A percentile compares a stretch with the other conserved stretches of the same genome.
Evolutionary conservation across 352 stramenopile genomes (phyloP).

Genomic region (Phytophthora idaei): DNA sequence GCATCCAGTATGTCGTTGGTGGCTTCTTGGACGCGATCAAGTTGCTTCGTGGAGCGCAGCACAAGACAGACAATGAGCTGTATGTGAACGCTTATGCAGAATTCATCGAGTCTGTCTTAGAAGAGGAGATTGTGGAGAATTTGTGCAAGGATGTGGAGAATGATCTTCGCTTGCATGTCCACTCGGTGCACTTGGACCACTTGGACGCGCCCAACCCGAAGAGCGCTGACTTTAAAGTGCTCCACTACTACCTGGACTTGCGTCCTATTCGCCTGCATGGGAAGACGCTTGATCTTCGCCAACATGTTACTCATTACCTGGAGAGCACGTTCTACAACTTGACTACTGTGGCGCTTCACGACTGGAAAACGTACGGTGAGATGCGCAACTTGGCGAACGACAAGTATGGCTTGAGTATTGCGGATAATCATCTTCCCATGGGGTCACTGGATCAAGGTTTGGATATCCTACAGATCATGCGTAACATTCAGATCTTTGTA

Average conservation of each 20-base stretch:
- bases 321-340: conserved; percentile 96
- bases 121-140: conserved; percentile 89
- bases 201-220: conserved; percentile 88
- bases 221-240: conserved; percentile 80
- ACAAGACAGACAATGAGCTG: conserved; percentile 70
- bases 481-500: conserved; percentile 94
- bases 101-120: conserved; percentile 85
- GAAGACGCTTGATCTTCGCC: conserved; percentile 83
- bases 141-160: conserved; percentile 95
- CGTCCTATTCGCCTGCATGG: conserved; percentile 90
- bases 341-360: conserved; percentile 93
- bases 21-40: conserved; percentile 84
- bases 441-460: conserved; percentile 91
- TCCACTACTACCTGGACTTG: conserved; percentile 87
- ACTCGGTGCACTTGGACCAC: conserved; percentile 88
- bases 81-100: conserved; percentile 76
- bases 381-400: conserved; percentile 94
- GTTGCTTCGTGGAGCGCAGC: conserved; percentile 72
- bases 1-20: conserved; percentile 83
- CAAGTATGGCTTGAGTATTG: conserved; percentile 91
- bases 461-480: conserved; percentile 96
- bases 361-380: conserved; percentile 95
- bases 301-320: conserved; percentile 92
- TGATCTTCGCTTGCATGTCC: conserved; percentile 90
- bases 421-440: conserved; percentile 94